Conservation (phyloP, 2,329 filamentous ascomycete genomes). For the Aspergillus pseudonomiae region DNA sequence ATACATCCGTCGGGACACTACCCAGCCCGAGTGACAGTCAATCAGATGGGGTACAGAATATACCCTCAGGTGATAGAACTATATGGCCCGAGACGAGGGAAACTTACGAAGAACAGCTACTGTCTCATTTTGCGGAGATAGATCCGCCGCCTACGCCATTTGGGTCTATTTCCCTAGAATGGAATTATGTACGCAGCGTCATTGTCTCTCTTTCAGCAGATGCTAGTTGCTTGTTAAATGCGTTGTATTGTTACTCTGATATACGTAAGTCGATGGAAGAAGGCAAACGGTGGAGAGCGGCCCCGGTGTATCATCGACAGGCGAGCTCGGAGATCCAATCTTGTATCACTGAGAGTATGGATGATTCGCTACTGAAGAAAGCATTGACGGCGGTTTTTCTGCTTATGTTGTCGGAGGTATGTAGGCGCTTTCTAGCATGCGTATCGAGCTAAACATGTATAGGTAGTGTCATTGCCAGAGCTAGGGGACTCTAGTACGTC, state of each 20-base stretch:
- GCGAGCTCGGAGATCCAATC: slow-evolving; percentile 35
- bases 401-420: slow-evolving; percentile 41
- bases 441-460: slow-evolving; percentile 2
- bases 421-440: slow-evolving; percentile 2
- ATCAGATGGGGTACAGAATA: not conserved
- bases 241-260: slow-evolving; percentile 39
- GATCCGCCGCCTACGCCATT: slow-evolving; percentile 37
- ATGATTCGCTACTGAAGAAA: slow-evolving; percentile 27
- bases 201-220: slow-evolving; percentile 30
- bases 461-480: slow-evolving; percentile 34
- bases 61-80: not conserved
- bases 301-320: slow-evolving; percentile 33
- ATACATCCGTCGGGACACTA: not conserved
- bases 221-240: slow-evolving; percentile 31
- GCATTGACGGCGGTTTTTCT: slow-evolving; percentile 35
- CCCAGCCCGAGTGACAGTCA: not conserved
- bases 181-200: slow-evolving; percentile 33
- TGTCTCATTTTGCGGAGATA: slow-evolving; percentile 31
- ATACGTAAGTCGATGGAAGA: slow-evolving; percentile 31
- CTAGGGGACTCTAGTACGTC: slow-evolving; percentile 30
- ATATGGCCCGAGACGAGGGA: slow-evolving; percentile 25
- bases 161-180: slow-evolving; percentile 34
- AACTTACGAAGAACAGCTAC: slow-evolving; percentile 34
- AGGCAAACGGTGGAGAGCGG: slow-evolving; percentile 31
- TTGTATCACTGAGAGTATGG: slow-evolving; percentile 30